A percentile compares a stretch with the other conserved stretches of the same genome.
phyloP scores from a whole-genome alignment of 176 grass and related monocot genomes.

The Aegilops umbellulata region DNA sequence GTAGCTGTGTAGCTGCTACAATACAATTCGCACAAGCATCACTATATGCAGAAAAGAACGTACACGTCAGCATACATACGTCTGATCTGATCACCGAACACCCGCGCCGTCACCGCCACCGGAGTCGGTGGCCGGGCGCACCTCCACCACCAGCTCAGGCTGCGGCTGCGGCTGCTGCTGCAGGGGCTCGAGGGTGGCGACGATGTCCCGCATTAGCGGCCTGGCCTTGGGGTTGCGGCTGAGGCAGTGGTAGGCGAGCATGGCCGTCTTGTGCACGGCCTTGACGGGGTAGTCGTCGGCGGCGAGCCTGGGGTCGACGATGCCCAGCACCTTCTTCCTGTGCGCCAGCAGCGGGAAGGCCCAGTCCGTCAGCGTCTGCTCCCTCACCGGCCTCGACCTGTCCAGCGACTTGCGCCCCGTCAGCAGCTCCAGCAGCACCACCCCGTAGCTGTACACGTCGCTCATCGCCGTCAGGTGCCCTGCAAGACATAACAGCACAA shows the following conservation, averaged over 20 bases:
- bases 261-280: constrained; percentile 63
- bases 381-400: constrained; percentile 55
- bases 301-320: constrained; percentile 58
- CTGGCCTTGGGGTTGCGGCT: constrained; percentile 74
- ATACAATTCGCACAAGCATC: background rate
- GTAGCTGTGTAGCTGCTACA: background rate
- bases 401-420: constrained; percentile 67
- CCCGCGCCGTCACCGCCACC: constrained; percentile 3
- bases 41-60: background rate
- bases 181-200: constrained; percentile 68
- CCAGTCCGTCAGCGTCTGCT: constrained; percentile 79
- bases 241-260: constrained; percentile 80
- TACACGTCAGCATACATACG: background rate
- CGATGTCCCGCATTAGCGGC: constrained; percentile 67
- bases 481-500: background rate
- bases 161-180: constrained; percentile 7
- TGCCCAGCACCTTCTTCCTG: constrained; percentile 44
- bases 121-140: background rate
- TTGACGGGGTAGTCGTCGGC: constrained; percentile 63
- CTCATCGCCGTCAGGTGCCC: constrained; percentile 86
- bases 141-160: background rate
- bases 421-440: constrained; percentile 80
- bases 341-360: constrained; percentile 46
- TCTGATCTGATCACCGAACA: background rate
- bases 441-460: constrained; percentile 90